Conservation (phyloP, 495 filamentous ascomycete species). For the Venustampulla echinocandica region DNA sequence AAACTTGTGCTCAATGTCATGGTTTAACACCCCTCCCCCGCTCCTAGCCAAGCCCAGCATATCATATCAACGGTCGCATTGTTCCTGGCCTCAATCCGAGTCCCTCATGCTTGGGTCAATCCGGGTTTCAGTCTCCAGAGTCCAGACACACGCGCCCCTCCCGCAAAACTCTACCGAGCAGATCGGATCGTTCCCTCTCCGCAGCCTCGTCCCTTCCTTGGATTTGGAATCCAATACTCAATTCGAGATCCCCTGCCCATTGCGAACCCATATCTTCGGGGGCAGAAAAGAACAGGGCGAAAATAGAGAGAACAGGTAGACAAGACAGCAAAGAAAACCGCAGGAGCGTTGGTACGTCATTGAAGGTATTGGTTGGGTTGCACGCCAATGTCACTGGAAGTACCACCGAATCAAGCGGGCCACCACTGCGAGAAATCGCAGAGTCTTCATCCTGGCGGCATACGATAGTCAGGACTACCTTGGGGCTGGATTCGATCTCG, state of each 20-base stretch:
- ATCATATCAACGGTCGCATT: too few relatives aligned
- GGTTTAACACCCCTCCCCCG: too few relatives aligned
- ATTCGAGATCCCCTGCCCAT: not conserved
- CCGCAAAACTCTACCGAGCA: conserved; percentile 4
- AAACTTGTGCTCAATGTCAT: too few relatives aligned
- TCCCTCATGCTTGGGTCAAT: not conserved
- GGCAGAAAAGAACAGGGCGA: too few relatives aligned
- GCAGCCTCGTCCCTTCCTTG: conserved; percentile 5
- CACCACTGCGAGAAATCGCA: conserved; percentile 21
- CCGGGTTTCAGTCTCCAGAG: conserved; percentile 4
- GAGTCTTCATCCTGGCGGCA: conserved; percentile 22
- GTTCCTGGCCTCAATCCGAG: not conserved
- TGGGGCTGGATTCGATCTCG: conserved; percentile 18
- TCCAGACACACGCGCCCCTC: not conserved
- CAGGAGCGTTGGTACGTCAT: too few relatives aligned
- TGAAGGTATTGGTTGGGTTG: not conserved
- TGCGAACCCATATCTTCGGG: too few relatives aligned
- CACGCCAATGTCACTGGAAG: conserved; percentile 16
- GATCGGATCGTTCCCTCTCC: conserved; percentile 9
- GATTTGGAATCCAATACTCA: not conserved
- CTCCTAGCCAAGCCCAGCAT: too few relatives aligned
- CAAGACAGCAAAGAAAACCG: too few relatives aligned
- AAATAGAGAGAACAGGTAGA: too few relatives aligned
- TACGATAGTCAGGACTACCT: conserved; percentile 21
- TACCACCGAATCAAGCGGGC: not conserved